Evolutionary conservation across 345 rosid genomes (phyloP), one percentile per base, ranked within the genome.

Genomic region (Eucalyptus melliodora): DNA sequence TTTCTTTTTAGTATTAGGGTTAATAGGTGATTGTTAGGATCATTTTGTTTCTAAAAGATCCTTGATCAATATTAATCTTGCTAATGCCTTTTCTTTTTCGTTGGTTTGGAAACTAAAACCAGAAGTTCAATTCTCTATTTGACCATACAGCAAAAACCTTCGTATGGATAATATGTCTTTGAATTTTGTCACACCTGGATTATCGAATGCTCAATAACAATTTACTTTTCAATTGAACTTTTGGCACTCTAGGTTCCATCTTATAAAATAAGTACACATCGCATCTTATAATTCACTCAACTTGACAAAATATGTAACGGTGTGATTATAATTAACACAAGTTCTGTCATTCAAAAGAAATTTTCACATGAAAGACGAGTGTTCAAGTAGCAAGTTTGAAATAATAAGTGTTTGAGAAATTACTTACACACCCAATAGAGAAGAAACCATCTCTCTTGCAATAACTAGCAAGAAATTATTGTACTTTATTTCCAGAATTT

Each of bases 41-140:
- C 42, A 9, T 16, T 72, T 72, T 8, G 17, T 31, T 67, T 31
- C 17, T 69, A 31, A n/a, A 67, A n/a, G 23, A 69, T 16, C 11
- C 42, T 67, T 67, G 9, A 65, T n/a, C 40, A 67, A 69, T 69
- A 69, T 31, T 69, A 16, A 69, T 31, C 7, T 69, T 69, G 24
- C 24, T 69, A 69, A 17, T 16, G 13, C 42, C 42, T 69, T 69
- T 69, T 67, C 6, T 69, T 69, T 31, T 6, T 27, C 1, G 23
- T 31, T 2, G 1, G 23, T 69, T 1, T 16, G 42, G 1, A 31
- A 69, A 31, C 11, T 34, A 16, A 69, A 69, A 69, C 9, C 0
- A 34, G 23, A 69, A 31, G 2, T 69, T 69, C 6, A 0, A 69
- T 31, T 69, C 1, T 69, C 0, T 9, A 69, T 69, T 16, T 17